Evolutionary conservation across 306 rosid species (phyloP), one percentile per base, ranked within the genome.

Genomic region (Biancaea sappan): DNA sequence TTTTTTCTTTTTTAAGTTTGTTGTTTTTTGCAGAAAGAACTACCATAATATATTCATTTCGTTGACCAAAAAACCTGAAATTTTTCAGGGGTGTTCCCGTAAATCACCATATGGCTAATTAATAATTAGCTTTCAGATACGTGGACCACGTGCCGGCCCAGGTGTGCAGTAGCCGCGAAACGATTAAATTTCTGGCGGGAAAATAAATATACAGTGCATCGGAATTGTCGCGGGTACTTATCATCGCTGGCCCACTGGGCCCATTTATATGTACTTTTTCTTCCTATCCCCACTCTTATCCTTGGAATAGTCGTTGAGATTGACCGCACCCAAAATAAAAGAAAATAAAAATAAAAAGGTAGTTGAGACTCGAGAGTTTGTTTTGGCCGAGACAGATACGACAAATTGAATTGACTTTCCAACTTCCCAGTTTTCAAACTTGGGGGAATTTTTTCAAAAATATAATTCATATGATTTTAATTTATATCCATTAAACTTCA

Each of bases 141-240:
- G 81, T 69, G 71, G 76, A 46, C 35, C 76, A 48, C 14, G 10
- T 5, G 66, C 44, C 46, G 25, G 46, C 34, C 43, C 64, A 63
- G 14, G 11, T 62, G 29, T 3, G 5, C 0, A 1, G 19, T 52
- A 22, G 16, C 59, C 68, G 48, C 21, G 21, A 56, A 67, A 44
- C 14, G 37, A 19, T 53, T 6, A 28, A 26, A 50, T 4, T 52
- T 63, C 2, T 34, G 79, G 83, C 79, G 79, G 83, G 75, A 72
- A 79, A 44, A 65, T 6, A 54, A 63, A 54, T 58, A 43, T 24
- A 19, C 14, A 28, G 53, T 69, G 38, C 70, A 46, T 50, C 46
- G 71, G 48, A 77, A 48, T 58, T 69, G 64, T 66, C 37, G 62
- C 5, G 14, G 14, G 25, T 22, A 10, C 9, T 57, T n/a, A 14